Percentiles rank a stretch among this genome's conserved stretches.
Evolutionary conservation across 805 yeast genomes (phyloP).

Genomic region (Yamadazyma ubonensis): DNA sequence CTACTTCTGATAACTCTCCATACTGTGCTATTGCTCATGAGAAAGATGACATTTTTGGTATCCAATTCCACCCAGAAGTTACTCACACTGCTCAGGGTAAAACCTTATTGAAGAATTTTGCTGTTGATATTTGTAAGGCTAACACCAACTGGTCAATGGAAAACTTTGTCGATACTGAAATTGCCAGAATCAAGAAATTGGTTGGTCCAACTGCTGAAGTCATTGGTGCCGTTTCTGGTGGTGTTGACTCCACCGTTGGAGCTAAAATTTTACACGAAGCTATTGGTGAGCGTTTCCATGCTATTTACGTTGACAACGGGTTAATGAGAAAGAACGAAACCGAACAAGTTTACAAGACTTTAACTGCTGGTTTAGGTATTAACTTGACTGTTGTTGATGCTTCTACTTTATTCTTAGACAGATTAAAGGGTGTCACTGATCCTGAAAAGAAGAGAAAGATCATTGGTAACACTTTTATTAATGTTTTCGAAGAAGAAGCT

Average conservation of each 20-base stretch:
- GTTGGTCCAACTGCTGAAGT: slow-evolving; percentile 99
- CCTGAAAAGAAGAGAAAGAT: slow-evolving; percentile 99
- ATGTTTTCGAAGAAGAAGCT: slow-evolving; percentile 95
- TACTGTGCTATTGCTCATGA: slow-evolving; percentile 87
- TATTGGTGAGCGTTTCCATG: slow-evolving; percentile 98
- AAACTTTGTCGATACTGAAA: slow-evolving; percentile 96
- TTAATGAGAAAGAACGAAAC: slow-evolving; percentile 96
- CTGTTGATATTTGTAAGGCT: slow-evolving; percentile 85
- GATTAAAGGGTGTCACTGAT: slow-evolving; percentile 91
- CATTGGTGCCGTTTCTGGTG: slow-evolving; percentile 99
- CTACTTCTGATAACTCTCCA: slow-evolving; percentile 92
- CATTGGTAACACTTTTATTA: slow-evolving; percentile 96
- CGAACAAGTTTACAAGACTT: slow-evolving; percentile 78
- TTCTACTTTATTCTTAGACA: slow-evolving; percentile 78
- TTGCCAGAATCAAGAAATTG: slow-evolving; percentile 81
- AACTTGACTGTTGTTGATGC: slow-evolving; percentile 95
- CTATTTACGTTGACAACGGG: slow-evolving; percentile 96
- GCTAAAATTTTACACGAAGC: slow-evolving; percentile 98
- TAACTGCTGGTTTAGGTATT: slow-evolving; percentile 91
- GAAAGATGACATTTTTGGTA: slow-evolving; percentile 77
- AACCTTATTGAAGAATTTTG: slow-evolving; percentile 83
- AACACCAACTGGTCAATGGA: slow-evolving; percentile 95
- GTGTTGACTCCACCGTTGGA: slow-evolving; percentile 99
- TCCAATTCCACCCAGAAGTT: slow-evolving; percentile 99
- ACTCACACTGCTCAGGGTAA: slow-evolving; percentile 94